Evolutionary conservation across 768 basidiomycete genomes (phyloP), one percentile per base, ranked within the genome.

Genomic region (Neoboletus subvelutipes): DNA sequence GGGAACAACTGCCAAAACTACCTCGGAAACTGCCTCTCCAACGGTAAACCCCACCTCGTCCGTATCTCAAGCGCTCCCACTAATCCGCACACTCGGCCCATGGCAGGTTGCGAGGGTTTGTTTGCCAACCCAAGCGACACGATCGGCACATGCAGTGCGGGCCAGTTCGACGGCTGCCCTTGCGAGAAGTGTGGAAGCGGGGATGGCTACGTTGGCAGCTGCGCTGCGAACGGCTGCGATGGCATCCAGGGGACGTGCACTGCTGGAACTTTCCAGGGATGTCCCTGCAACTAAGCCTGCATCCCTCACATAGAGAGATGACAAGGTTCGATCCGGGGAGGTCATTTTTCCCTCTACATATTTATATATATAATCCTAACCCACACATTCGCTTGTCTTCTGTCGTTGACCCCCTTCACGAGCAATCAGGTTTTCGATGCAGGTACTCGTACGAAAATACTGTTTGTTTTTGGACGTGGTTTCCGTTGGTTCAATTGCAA

Each of bases 131-230:
- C 40, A 5, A 28, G 20, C n/a, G 13, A 33, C 9, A 48, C 45
- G 12, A 5, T 45, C 3, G 55, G 41, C 0, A 22, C 7, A 7
- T 45, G 55, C 34, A 29, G 4, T 4, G 41, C 41, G 7, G 42
- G 41, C 28, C n/a, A 34, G 8, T 55, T 22, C 17, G 29, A 15
- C 3, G 41, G 56, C 18, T 41, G 56, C 31, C 24, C 37, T 17
- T 57, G 56, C 39, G n/a, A 41, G 4, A 50, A 58, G 42, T 58
- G 46, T 17, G 55, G 46, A 7, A 31, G 40, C 36, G 28, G 47
- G 4, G 2, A 1, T 15, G 24, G 15, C 8, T 24, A 45, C 17
- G 4, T 31, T 6, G 36, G 43, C 2, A n/a, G 17, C 2, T 56
- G 41, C 22, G 8, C 28, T 5, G 31, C 8, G 2, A 39, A 45